Conservation (phyloP, 768 basidiomycete species). For the Lepiota brunneoincarnata region DNA sequence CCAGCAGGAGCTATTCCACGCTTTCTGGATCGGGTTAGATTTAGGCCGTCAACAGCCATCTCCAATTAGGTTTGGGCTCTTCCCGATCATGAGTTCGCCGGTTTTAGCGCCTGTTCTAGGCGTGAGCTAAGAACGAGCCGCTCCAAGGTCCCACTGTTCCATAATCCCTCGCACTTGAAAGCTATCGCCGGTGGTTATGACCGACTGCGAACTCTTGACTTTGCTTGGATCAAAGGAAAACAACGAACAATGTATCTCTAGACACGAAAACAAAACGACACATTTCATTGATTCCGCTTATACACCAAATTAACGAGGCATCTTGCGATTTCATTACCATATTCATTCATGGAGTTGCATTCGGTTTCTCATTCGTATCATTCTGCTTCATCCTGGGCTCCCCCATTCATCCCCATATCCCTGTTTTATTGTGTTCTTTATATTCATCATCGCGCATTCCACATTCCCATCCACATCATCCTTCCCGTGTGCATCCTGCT, state of each 20-base stretch:
- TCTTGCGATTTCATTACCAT: neutral
- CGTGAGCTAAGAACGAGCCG: neutral
- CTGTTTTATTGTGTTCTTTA: too few species aligned
- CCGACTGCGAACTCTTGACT: neutral
- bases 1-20: conserved; percentile 5
- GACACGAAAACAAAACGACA: conserved; percentile 12
- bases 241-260: conserved; percentile 11
- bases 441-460: neutral
- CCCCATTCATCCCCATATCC: neutral
- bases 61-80: conserved; percentile 9
- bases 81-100: neutral
- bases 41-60: conserved; percentile 1
- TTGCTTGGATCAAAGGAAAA: conserved; percentile 5
- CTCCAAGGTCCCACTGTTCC: neutral
- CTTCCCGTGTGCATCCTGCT: neutral
- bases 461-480: neutral
- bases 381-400: neutral
- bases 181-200: neutral
- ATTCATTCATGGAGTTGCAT: conserved; percentile 7
- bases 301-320: conserved; percentile 11
- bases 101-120: neutral
- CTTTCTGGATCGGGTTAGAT: conserved; percentile 3
- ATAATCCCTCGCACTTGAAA: neutral
- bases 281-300: conserved; percentile 9
- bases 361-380: neutral